A percentile compares a stretch with the other conserved stretches of the same genome.
These are phyloP conservation scores for Rhodotorula sp. DNA, from an alignment of 1,284 basidiomycete species.

Conservation along the genomic window DNA sequence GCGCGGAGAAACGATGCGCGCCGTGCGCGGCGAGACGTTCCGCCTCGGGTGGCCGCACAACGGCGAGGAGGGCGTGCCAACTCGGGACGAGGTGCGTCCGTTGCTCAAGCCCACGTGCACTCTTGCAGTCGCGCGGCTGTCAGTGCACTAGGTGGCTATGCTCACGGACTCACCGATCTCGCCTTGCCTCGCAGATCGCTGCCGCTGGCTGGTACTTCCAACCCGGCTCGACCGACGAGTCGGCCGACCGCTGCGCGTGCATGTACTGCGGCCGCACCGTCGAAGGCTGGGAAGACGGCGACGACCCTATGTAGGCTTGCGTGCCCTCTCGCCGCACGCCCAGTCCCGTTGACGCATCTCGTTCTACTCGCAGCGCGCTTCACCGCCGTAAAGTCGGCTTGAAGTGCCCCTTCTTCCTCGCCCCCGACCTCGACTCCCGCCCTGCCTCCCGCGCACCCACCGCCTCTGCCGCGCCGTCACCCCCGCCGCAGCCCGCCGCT, in stretches of 20 bases:
- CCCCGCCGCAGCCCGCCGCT: not conserved
- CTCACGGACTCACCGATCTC: no score
- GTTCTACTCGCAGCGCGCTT: slow-evolving; percentile 6
- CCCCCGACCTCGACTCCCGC: slow-evolving; percentile 1
- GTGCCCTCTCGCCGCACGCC: not conserved
- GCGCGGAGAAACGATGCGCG: slow-evolving; percentile 9
- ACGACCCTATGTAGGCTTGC: slow-evolving; percentile 29
- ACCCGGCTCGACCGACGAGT: slow-evolving; percentile 15
- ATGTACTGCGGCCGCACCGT: slow-evolving; percentile 33
- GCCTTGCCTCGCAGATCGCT: slow-evolving; percentile 22
- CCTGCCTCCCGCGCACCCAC: not conserved
- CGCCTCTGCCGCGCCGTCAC: not conserved
- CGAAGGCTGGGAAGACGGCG: slow-evolving; percentile 37
- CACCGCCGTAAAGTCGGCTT: slow-evolving; percentile 35
- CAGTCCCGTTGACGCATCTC: not conserved
- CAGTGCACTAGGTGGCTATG: not conserved
- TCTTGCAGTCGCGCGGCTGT: no score
- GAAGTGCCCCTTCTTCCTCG: slow-evolving; percentile 38
- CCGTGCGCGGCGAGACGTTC: slow-evolving; percentile 25
- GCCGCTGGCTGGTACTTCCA: slow-evolving; percentile 34
- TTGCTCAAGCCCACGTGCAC: not conserved
- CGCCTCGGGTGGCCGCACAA: slow-evolving; percentile 32
- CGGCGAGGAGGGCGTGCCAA: slow-evolving; percentile 25
- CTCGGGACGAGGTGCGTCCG: slow-evolving; percentile 24
- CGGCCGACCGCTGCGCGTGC: slow-evolving; percentile 25